Conservation (phyloP, 306 rosid species). For the Quercus wislizeni region DNA sequence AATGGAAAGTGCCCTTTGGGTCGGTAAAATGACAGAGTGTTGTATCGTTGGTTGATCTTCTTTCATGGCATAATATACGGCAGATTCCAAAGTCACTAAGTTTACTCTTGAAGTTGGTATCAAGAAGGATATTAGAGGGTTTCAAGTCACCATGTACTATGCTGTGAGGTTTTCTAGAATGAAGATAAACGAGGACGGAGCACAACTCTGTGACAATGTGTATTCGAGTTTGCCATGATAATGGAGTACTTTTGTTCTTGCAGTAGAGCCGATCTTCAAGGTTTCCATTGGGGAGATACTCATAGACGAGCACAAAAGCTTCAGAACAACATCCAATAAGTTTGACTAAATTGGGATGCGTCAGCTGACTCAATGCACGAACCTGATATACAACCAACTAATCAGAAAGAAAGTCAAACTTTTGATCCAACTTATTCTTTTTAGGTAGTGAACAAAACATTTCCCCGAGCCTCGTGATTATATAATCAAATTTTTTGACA, state of each 20-base stretch:
- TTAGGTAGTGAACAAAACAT: conserved; percentile 13
- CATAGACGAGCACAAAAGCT: conserved; percentile 40
- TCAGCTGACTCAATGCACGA: conserved; percentile 42
- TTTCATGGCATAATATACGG: conserved; percentile 27
- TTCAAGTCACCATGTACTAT: conserved; percentile 56
- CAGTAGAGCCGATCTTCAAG: conserved; percentile 52
- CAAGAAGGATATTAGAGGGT: conserved; percentile 51
- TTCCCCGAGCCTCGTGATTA: conserved; percentile 1
- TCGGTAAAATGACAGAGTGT: conserved; percentile 33
- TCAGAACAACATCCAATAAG: conserved; percentile 55
- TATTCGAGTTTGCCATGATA: conserved; percentile 51
- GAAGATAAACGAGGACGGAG: conserved; percentile 50
- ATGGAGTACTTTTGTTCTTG: conserved; percentile 45
- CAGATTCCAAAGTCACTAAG: conserved; percentile 60
- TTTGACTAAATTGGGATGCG: conserved; percentile 48
- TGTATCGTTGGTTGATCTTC: conserved; percentile 19
- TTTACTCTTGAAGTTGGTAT: conserved; percentile 39
- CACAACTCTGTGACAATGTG: conserved; percentile 45
- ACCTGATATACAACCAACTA: conserved; percentile 46
- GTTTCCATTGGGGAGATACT: conserved; percentile 56
- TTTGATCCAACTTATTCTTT: not conserved
- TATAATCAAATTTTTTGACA: no score
- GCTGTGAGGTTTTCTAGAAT: conserved; percentile 45
- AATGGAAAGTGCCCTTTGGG: conserved; percentile 39
- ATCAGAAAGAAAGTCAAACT: conserved; percentile 1